phyloP scores from a whole-genome alignment of 345 rosid species.

The Pistacia atlantica region DNA sequence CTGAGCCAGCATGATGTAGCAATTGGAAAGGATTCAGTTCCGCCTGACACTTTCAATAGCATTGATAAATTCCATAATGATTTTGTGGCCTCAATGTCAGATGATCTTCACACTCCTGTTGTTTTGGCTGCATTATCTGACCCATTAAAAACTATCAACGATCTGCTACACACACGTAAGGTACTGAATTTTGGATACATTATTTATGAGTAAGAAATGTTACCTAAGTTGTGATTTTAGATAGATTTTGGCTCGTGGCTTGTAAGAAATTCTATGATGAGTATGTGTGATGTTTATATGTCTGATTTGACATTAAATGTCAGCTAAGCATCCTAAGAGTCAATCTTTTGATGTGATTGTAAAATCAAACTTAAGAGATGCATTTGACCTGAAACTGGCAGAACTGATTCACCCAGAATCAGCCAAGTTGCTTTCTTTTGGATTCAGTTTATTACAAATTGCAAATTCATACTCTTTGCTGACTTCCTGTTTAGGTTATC shows the following conservation, averaged over 20 bases:
- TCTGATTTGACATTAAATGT: neutral
- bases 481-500: neutral
- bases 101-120: constrained; percentile 88
- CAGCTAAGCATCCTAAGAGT: neutral
- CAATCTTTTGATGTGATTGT: neutral
- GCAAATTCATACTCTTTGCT: neutral
- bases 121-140: constrained; percentile 88
- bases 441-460: neutral
- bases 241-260: neutral
- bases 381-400: neutral
- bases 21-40: constrained; percentile 39
- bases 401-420: neutral
- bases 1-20: constrained; percentile 47
- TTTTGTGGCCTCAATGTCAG: constrained; percentile 76
- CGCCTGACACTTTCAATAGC: constrained; percentile 45
- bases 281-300: neutral
- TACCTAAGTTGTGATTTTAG: neutral
- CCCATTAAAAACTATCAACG: constrained; percentile 79
- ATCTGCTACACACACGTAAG: constrained; percentile 83
- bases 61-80: constrained; percentile 55
- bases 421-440: neutral
- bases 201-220: constrained; percentile 2
- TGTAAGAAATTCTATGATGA: constrained; percentile 10
- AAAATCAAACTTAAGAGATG: neutral
- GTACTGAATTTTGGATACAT: constrained; percentile 33